Base-by-base conservation (phyloP, 2,329 filamentous ascomycete genomes). In the Pseudopithomyces chartarum region DNA sequence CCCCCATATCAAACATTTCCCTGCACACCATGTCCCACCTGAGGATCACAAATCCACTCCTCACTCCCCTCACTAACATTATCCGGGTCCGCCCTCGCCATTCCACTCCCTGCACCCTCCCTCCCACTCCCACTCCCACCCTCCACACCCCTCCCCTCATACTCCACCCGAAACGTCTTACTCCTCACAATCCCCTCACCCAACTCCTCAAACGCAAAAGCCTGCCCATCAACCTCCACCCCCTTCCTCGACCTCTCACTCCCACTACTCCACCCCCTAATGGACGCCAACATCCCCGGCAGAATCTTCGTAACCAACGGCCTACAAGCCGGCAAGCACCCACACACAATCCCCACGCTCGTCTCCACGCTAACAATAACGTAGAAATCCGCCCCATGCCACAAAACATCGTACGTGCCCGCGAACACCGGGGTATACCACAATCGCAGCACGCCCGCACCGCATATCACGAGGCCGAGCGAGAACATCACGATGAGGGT, bases 341-440 rank as follows among this genome's bases (percentile, higher is more conserved):
- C 64, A 48, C 61, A 68, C 19, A 63, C 55, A 15, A 69, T 64
- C 7, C 60, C 66, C 12, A 63, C n/a, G 47, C 59, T 63, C 15
- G 56, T 57, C 55, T 69, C 65, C 38, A 67, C 49, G 7, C 56
- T 55, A 4, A 57, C 26, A 36, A 68, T 58, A 26, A 53, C 45
- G 55, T 61, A 65, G 40, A 63, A 49, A 19, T 40, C 54, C 3
- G 59, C 53, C 8, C 56, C 62, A 34, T 66, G 40, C 61, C 64
- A 68, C 42, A 61, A 53, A 6, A 50, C 34, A 52, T 68, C 66
- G 19, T 56, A 60, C 40, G 47, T 54, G 19, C 36, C 33, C 23
- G 64, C 50, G 50, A 55, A 68, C 15, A 63, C 29, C 4, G 50
- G 47, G 8, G 63, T 54, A 47, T 66, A 68, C 58, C 60, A 67